These are phyloP conservation scores for Aspergillus unguis DNA, from an alignment of 2,329 filamentous ascomycete genomes.

Conservation along the genomic window DNA sequence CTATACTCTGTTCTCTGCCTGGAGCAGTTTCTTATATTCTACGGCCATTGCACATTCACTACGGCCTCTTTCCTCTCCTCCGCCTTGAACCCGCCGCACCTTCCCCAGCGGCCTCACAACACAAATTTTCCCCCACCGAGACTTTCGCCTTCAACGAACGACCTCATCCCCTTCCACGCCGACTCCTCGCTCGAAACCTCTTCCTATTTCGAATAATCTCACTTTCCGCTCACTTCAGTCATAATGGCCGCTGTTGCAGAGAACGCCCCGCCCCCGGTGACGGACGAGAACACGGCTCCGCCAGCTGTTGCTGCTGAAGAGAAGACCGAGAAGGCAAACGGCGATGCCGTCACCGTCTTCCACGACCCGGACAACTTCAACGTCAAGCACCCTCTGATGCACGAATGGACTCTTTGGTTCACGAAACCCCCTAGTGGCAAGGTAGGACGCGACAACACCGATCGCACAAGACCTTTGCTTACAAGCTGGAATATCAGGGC, in stretches of 20 bases:
- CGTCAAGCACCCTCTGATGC: constrained; percentile 96
- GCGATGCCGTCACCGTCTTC: constrained; percentile 85
- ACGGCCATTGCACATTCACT: constrained; percentile 8
- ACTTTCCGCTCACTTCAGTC: constrained; percentile 12
- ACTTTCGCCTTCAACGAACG: constrained; percentile 17
- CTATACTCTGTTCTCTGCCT: constrained; percentile 33
- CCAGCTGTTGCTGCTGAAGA: constrained; percentile 48
- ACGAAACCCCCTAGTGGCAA: constrained; percentile 96
- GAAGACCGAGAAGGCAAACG: constrained; percentile 31
- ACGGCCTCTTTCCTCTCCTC: constrained; percentile 14
- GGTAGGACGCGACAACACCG: constrained; percentile 51
- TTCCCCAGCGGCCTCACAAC: constrained; percentile 22
- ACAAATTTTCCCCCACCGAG: constrained; percentile 25
- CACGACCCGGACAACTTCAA: constrained; percentile 99
- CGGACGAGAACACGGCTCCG: constrained; percentile 56
- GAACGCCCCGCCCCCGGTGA: constrained; percentile 34
- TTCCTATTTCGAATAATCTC: constrained; percentile 5
- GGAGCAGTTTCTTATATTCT: constrained; percentile 31
- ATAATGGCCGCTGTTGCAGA: constrained; percentile 39
- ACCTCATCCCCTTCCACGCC: constrained; percentile 9
- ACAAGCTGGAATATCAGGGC: constrained; percentile 54
- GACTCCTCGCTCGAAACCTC: constrained; percentile 9
- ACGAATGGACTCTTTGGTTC: constrained; percentile 99
- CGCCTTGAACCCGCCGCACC: constrained; percentile 22
- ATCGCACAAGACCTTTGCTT: constrained; percentile 4